Conservation (phyloP, 768 basidiomycete genomes). For the Tylopilus felleus region DNA sequence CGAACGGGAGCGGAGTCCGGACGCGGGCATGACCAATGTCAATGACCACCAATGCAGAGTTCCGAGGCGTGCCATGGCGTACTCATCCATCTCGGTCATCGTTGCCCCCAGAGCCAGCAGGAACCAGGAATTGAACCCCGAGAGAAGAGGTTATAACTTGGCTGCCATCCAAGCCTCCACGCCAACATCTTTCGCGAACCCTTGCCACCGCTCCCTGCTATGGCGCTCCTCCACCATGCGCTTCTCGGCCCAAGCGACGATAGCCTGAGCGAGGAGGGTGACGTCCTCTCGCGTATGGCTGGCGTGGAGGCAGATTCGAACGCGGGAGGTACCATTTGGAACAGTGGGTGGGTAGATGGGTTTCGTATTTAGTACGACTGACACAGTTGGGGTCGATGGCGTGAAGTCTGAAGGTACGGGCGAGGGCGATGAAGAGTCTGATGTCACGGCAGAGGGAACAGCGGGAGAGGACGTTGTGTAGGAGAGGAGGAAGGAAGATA, state of each 20-base stretch:
- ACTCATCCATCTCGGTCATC: too few species aligned
- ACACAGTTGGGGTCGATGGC: slow-evolving; percentile 3
- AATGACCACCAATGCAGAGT: too few species aligned
- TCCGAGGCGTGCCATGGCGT: too few species aligned
- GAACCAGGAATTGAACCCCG: too few species aligned
- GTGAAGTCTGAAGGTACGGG: neutral
- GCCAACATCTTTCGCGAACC: slow-evolving; percentile 14
- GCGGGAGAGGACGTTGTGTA: slow-evolving; percentile 4
- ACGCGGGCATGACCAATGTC: too few species aligned
- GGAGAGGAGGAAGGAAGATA: slow-evolving; percentile 60
- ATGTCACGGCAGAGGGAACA: neutral
- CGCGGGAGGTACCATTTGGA: slow-evolving; percentile 78
- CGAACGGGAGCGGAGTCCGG: too few species aligned
- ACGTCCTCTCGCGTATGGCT: slow-evolving; percentile 67
- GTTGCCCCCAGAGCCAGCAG: too few species aligned
- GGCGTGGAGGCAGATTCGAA: slow-evolving; percentile 86
- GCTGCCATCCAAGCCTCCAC: slow-evolving; percentile 29
- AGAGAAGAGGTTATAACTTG: slow-evolving; percentile 24
- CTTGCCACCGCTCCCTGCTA: slow-evolving; percentile 7
- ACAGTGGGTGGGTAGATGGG: slow-evolving; percentile 89
- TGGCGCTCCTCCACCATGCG: slow-evolving; percentile 8
- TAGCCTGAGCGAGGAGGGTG: slow-evolving; percentile 48
- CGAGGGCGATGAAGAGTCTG: neutral
- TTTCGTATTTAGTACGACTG: slow-evolving; percentile 57
- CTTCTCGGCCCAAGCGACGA: slow-evolving; percentile 38